Evolutionary conservation across 2,329 filamentous ascomycete genomes (phyloP), one percentile per base, ranked within the genome.

Genomic region (Penicillium sp.): DNA sequence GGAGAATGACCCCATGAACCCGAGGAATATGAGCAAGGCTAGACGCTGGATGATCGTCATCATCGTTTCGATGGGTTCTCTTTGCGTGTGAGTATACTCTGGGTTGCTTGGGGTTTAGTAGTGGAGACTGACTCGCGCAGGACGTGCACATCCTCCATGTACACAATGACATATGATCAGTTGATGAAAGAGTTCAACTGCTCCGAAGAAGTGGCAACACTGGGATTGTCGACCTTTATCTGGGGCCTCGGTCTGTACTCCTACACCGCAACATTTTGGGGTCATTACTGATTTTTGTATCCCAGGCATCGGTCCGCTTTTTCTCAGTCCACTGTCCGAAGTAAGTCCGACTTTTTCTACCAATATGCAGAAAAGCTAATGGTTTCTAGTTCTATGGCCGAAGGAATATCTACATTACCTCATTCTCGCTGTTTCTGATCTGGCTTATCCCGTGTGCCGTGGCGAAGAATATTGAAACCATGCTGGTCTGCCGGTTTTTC

Each of bases 141-240:
- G 51, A 96, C 92, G 8, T 91, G 88, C 69, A 85, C 89, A 1
- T 92, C 89, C 46, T 94, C 91, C n/a, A 85, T 96, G 65, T 96
- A 97, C 73, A 93, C 91, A 0, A 85, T 85, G 12, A 94, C 89
- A 0, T 97, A 96, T 71, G 69, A 67, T 18, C 89, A 94, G 72
- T 85, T 96, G 74, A 85, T 87, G 59, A 75, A 79, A 25, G 89
- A 95, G 56, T 95, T 96, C 65, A 76, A 83, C 61, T 83, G 83
- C 64, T 88, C 89, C 0, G 82, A 84, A 53, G 79, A 90, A 48
- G 82, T 95, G 23, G 90, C 88, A 12, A 91, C 90, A 3, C 73
- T 96, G 9, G 93, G 92, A 0, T 77, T 97, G 49, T 92, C 89
- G 0, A 81, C 89, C 1, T 97, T 92, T 68, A 91, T 96, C 47